phyloP scores from a whole-genome alignment of 1,139 yeast genomes.

The Candida glucosophila region DNA sequence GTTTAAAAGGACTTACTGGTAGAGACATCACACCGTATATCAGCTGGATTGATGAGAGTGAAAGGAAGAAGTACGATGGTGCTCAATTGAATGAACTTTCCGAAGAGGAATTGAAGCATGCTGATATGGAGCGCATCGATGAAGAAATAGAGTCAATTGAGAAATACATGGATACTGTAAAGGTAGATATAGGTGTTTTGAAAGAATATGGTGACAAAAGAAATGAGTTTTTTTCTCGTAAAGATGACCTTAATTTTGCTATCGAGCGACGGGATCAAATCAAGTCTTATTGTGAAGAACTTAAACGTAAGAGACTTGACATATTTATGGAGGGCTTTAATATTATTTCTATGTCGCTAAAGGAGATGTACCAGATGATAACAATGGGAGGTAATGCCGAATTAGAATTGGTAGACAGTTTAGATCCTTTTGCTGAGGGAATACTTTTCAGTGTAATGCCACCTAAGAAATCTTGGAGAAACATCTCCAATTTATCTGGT shows the following conservation, averaged over 20 bases:
- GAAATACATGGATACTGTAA: conserved; percentile 45
- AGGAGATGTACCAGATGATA: conserved; percentile 97
- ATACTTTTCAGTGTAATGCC: conserved; percentile 98
- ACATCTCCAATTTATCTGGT: conserved; percentile 89
- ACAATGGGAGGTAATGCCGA: conserved; percentile 99
- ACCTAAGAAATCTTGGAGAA: conserved; percentile 96
- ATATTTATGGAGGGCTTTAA: conserved; percentile 94
- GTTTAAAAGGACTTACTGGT: conserved; percentile 32
- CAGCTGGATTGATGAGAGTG: conserved; percentile 39
- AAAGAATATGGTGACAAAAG: conserved; percentile 69
- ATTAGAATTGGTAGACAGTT: conserved; percentile 85
- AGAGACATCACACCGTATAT: conserved; percentile 47
- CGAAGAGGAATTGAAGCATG: conserved; percentile 43
- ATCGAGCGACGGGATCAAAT: conserved; percentile 59
- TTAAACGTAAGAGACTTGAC: conserved; percentile 66
- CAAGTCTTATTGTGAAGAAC: conserved; percentile 55
- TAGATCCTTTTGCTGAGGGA: conserved; percentile 98
- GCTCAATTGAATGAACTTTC: conserved; percentile 32
- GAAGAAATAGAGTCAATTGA: conserved; percentile 49
- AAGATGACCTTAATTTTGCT: conserved; percentile 58
- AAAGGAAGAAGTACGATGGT: conserved; percentile 25
- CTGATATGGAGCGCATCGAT: conserved; percentile 45
- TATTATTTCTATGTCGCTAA: conserved; percentile 76
- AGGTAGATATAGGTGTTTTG: conserved; percentile 66
- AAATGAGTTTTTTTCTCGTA: conserved; percentile 54